phyloP scores from a whole-genome alignment of 164 flowering plant species.

The Tinospora cordifolia region DNA sequence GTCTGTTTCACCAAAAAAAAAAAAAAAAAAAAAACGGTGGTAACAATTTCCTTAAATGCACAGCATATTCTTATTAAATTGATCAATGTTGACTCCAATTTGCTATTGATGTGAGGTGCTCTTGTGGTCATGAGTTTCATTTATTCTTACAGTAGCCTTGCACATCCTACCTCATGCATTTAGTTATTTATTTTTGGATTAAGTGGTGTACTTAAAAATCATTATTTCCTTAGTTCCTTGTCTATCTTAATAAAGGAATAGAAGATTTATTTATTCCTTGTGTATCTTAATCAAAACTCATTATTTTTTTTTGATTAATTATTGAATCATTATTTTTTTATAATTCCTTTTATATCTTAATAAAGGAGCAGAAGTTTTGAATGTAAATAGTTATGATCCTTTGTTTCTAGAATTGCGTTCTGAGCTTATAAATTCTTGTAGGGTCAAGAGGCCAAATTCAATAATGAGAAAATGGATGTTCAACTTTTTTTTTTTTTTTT shows the following conservation, averaged over 20 bases:
- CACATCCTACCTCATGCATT: not conserved
- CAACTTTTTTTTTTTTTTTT: too few species aligned
- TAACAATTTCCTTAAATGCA: not conserved
- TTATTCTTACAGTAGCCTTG: not conserved
- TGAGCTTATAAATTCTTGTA: not conserved
- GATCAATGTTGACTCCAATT: not conserved
- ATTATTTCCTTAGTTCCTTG: not conserved
- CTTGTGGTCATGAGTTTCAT: not conserved
- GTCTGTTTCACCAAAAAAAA: not conserved
- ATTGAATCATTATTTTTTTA: not conserved
- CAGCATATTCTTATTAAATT: not conserved
- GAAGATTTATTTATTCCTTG: too few species aligned
- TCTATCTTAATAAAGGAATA: not conserved
- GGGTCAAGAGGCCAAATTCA: not conserved
- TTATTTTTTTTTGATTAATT: too few species aligned
- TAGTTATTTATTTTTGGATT: not conserved
- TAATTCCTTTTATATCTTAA: not conserved
- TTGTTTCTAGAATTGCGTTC: not conserved
- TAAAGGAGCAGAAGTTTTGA: not conserved
- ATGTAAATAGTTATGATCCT: not conserved
- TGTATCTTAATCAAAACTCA: too few species aligned
- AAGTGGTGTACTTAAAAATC: not conserved
- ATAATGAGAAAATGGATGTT: not conserved
- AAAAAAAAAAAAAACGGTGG: not conserved
- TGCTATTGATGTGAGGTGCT: not conserved